Percentiles rank a stretch among this genome's conserved stretches.
phyloP scores from a whole-genome alignment of 495 filamentous ascomycete species.

The Jackrogersella multiformis region DNA sequence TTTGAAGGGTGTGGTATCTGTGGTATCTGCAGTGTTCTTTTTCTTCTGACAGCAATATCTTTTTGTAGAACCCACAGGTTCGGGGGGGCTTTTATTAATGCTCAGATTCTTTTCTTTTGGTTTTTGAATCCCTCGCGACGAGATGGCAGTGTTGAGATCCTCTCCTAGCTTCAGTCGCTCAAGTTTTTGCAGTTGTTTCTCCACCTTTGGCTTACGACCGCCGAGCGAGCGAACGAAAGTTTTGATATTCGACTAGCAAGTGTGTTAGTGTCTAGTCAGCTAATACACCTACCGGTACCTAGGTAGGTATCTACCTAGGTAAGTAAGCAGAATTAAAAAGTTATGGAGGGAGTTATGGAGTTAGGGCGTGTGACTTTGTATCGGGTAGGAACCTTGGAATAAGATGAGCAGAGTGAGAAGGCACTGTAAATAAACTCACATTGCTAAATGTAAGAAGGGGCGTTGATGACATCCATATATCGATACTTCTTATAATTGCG shows the following conservation, averaged over 20 bases:
- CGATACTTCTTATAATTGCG: slow-evolving; percentile 3
- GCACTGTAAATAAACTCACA: neutral
- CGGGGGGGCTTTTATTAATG: too few species aligned
- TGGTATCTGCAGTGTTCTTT: too few species aligned
- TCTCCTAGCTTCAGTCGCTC: neutral
- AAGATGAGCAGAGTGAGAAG: neutral
- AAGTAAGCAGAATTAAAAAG: too few species aligned
- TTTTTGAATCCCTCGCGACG: neutral
- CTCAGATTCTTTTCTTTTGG: too few species aligned
- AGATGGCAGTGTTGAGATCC: neutral
- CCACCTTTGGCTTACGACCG: neutral
- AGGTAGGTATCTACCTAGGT: too few species aligned
- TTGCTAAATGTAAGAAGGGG: neutral
- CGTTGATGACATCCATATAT: slow-evolving; percentile 22
- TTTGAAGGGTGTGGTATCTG: too few species aligned
- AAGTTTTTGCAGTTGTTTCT: neutral
- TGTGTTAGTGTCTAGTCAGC: too few species aligned
- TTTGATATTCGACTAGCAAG: neutral
- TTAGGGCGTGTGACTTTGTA: too few species aligned
- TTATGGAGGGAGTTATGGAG: too few species aligned
- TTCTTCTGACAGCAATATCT: neutral
- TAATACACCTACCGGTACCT: too few species aligned
- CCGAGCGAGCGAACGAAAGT: neutral
- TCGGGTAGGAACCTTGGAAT: neutral
- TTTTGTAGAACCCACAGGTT: too few species aligned